Base-by-base conservation (phyloP, 441 rosid genomes). In the Adansonia gregorii region DNA sequence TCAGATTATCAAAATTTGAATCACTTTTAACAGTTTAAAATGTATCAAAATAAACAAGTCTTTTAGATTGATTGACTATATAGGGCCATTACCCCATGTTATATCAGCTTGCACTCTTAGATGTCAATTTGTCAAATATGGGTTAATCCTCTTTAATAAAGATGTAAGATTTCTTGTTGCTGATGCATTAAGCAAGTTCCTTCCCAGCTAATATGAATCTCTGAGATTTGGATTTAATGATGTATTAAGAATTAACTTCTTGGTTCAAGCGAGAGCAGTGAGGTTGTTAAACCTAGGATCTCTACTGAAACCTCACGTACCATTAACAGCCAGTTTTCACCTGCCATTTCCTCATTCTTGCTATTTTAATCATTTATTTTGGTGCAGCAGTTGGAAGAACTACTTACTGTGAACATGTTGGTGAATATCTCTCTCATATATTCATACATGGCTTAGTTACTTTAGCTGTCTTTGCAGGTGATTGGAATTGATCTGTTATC, bases 401-500 rank as follows among this genome's bases (percentile, higher is more conserved):
- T 66, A 9, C 55, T 8, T 63, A 72, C 9, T 58, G 3, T 72
- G 17, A 71, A 35, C 15, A 41, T 78, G 35, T 27, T 59, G 27
- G 35, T 72, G 27, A 11, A 70, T 48, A 2, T 24, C 9, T 48
- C 56, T 60, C 20, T 43, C 45, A 55, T 27, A n/a, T 61, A 59
- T 55, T 6, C 17, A 43, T 35, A 52, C 59, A 24, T 49, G 68
- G 31, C 67, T 2, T 66, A 43, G 51, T 15, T 66, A 15, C 55
- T 27, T 55, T 60, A 8, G 8, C 54, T 35, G 69, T 71, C 73
- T 35, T 8, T 83, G 77, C 83, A 90, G 94, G 97, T 92, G 0
- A 89, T 92, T 81, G 97, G 97, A 83, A 92, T 92, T 73, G 97
- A 92, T 83, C 84, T 92, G 71, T 86, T 92, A 19, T 92, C 93